Conservation (phyloP, 2,329 filamentous ascomycete species). For the Stagonosporopsis chrysanthemi region DNA sequence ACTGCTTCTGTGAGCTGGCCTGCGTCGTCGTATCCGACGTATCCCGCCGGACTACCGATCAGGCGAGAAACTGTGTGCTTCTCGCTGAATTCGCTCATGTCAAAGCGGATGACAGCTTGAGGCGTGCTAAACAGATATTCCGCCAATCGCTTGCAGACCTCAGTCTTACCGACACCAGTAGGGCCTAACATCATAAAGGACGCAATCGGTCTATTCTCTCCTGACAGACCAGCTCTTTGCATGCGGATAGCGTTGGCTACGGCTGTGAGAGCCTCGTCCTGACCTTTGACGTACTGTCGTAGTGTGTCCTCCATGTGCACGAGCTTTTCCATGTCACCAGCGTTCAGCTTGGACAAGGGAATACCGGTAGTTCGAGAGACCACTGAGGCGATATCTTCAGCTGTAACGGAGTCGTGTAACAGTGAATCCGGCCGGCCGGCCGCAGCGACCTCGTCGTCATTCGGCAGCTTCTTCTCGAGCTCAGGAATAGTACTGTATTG, state of each 20-base stretch:
- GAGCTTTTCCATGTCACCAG: slow-evolving; percentile 91
- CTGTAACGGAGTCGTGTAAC: slow-evolving; percentile 92
- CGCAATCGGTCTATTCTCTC: slow-evolving; percentile 88
- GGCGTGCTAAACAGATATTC: slow-evolving; percentile 93
- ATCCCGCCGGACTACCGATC: slow-evolving; percentile 85
- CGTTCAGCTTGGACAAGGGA: slow-evolving; percentile 88
- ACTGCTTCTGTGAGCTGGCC: slow-evolving; percentile 96
- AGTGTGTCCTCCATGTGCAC: slow-evolving; percentile 95
- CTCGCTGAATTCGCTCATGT: slow-evolving; percentile 98
- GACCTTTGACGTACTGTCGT: slow-evolving; percentile 82
- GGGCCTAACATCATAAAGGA: slow-evolving; percentile 98
- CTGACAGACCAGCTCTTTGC: slow-evolving; percentile 89
- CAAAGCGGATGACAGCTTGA: slow-evolving; percentile 88
- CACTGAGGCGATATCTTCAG: slow-evolving; percentile 92
- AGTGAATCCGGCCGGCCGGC: slow-evolving; percentile 62
- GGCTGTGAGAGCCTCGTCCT: slow-evolving; percentile 90
- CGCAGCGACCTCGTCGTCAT: slow-evolving; percentile 64
- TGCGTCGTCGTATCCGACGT: slow-evolving; percentile 95
- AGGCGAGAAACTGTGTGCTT: slow-evolving; percentile 94
- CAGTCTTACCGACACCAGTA: slow-evolving; percentile 96
- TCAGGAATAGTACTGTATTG: slow-evolving; percentile 86
- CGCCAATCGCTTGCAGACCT: slow-evolving; percentile 95
- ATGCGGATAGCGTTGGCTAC: slow-evolving; percentile 93
- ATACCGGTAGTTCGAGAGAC: slow-evolving; percentile 93
- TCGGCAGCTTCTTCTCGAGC: slow-evolving; percentile 79